phyloP scores from a whole-genome alignment of 306 rosid species.

The Castanopsis chinensis region DNA sequence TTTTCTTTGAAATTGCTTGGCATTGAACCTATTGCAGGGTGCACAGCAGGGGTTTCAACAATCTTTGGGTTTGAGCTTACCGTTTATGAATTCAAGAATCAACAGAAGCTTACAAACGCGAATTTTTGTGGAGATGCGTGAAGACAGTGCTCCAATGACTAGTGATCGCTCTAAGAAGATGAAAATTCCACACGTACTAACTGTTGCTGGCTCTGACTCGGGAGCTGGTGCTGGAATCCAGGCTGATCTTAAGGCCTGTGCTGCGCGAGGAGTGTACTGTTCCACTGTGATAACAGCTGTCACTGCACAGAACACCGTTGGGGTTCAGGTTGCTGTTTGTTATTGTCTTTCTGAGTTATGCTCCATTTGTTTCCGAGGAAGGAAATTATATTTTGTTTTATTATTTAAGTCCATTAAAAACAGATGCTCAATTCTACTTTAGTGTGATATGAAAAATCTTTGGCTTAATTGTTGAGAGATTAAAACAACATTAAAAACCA shows the following conservation, averaged over 20 bases:
- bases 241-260: conserved; percentile 88
- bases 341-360: conserved; percentile 7
- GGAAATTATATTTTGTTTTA: not conserved
- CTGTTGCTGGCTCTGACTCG: conserved; percentile 90
- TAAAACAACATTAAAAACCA: not conserved
- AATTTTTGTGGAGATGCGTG: conserved; percentile 33
- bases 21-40: not conserved
- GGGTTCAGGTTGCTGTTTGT: conserved; percentile 72
- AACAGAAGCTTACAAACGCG: conserved; percentile 3
- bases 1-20: not conserved
- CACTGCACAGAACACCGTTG: conserved; percentile 89
- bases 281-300: conserved; percentile 92
- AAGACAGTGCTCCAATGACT: conserved; percentile 20
- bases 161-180: conserved; percentile 15
- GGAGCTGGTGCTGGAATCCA: conserved; percentile 96
- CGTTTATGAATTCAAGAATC: conserved; percentile 11
- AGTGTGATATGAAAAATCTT: not conserved
- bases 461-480: not conserved
- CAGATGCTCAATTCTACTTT: not conserved
- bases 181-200: conserved; percentile 67
- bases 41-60: conserved; percentile 5
- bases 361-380: conserved; percentile 1
- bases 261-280: conserved; percentile 79
- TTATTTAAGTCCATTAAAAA: not conserved
- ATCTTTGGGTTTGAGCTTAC: conserved; percentile 2